Evolutionary conservation across 768 basidiomycete species (phyloP), one percentile per base, ranked within the genome.

Genomic region (Tylopilus cervinicoccineus): DNA sequence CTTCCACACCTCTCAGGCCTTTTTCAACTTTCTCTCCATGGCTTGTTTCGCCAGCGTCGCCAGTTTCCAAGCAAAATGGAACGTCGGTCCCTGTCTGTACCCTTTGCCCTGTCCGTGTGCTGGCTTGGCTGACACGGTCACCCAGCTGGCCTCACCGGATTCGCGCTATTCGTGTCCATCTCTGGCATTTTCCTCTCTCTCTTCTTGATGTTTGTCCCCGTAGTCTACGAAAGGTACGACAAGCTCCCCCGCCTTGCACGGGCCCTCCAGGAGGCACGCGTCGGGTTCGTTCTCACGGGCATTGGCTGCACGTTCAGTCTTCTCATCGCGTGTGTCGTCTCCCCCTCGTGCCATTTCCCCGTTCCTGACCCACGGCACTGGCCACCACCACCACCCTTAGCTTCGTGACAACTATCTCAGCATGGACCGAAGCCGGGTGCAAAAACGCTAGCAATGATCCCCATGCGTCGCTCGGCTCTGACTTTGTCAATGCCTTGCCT

Each of bases 11-110:
- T 82, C 79, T 3, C 88, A 95, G 72, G 77, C 82, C 45, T 93
- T 97, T 76, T 93, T 95, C 81, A 85, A 87, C 65, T 96, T 97
- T 63, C 77, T 97, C 38, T 81, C 90, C 12, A 86, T 95, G 81
- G 86, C 85, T 39, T 94, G 91, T 62, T 93, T 91, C 58, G 94
- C 88, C 8, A 84, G 87, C 57, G 88, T 93, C 4, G 93, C 93
- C 0, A 72, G 75, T 19, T 97, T 95, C 67, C 93, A 97, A 59
- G 83, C 88, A 5, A 85, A 86, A 55, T 93, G 81, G 80, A 61
- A 75, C 10, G 77, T 95, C 20, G 89, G 89, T 8, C 89, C 91
- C 32, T 96, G 93, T 95, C 57, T 57, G 92, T 80, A 16, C n/a
- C n/a, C n/a, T n/a, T n/a, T n/a, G n/a, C n/a, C n/a, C n/a, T n/a